A percentile compares a stretch with the other conserved stretches of the same genome.
phyloP scores from a whole-genome alignment of 169 alveolate genomes.

The Plasmodium blacklocki region DNA sequence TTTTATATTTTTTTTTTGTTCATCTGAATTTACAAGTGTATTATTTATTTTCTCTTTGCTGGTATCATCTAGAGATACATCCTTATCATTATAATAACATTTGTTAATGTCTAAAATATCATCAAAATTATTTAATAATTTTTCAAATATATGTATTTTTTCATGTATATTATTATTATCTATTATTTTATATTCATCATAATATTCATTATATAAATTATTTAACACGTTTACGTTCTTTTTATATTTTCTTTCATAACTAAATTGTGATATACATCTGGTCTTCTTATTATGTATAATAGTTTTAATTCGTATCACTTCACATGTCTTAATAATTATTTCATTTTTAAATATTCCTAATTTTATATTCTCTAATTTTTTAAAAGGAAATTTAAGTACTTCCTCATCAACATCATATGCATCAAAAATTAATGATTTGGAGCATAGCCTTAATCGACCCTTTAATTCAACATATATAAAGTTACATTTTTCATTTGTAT shows the following conservation, averaged over 20 bases:
- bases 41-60: neutral
- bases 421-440: constrained; percentile 87
- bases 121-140: constrained; percentile 30
- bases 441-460: constrained; percentile 89
- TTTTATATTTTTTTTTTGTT: neutral
- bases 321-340: constrained; percentile 76
- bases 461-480: constrained; percentile 35
- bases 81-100: neutral
- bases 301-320: constrained; percentile 81
- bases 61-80: neutral
- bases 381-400: constrained; percentile 81
- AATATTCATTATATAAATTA: constrained; percentile 25
- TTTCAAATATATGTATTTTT: constrained; percentile 29
- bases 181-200: constrained; percentile 18
- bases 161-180: constrained; percentile 53
- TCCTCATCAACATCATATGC: constrained; percentile 85
- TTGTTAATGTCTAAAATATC: neutral
- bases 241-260: constrained; percentile 36
- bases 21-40: neutral
- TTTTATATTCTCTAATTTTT: constrained; percentile 68
- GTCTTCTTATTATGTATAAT: constrained; percentile 82
- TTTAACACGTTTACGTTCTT: neutral
- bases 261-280: constrained; percentile 82
- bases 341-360: constrained; percentile 39
- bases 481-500: neutral